Base-by-base conservation (phyloP, 805 yeast genomes). In the Candida vartiovaarae region DNA sequence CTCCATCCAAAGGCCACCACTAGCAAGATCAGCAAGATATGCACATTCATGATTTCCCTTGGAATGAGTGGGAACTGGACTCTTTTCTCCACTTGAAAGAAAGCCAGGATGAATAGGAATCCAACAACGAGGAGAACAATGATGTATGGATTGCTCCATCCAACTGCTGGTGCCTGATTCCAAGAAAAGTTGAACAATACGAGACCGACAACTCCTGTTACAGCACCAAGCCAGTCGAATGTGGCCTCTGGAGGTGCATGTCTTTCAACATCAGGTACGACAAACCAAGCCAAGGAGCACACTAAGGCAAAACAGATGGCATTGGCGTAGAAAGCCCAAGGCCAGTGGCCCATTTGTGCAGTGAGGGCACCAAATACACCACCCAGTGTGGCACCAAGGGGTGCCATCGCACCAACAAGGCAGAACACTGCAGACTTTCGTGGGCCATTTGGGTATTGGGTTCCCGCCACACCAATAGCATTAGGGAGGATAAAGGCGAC, bases 141-240 rank as follows among this genome's bases (percentile, higher is more conserved):
- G 35, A 80, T 73, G 50, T 83, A 84, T 1, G 80, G 71, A 2
- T 55, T 57, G 8, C 61, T 52, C 91, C 91, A 84, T 23, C 90
- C 87, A 3, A 66, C 81, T 5, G 74, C 70, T 0, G 91, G 86
- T 3, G 84, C 91, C 57, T 85, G 89, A 53, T 81, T 84, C 78
- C 87, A 78, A 2, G 77, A 76, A 56, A 84, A 78, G 51, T 80
- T 83, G 57, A 85, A 67, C 31, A 84, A 57, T 3, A 82, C 68
- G 39, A 85, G 60, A 0, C 86, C 87, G 5, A 64, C 45, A 4
- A 84, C 73, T 4, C 86, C 90, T 10, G 76, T 46, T 0, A 63
- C 15, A 0, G 82, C 66, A n/a, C 88, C 88, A 6, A 61, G 44
- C 63, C 71, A 68, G 54, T 78, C 82, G 63, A 76, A 71, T 7